These are phyloP conservation scores for Deuterostichococcus epilithicus DNA, from an alignment of 139 green algal species.

Conservation along the genomic window DNA sequence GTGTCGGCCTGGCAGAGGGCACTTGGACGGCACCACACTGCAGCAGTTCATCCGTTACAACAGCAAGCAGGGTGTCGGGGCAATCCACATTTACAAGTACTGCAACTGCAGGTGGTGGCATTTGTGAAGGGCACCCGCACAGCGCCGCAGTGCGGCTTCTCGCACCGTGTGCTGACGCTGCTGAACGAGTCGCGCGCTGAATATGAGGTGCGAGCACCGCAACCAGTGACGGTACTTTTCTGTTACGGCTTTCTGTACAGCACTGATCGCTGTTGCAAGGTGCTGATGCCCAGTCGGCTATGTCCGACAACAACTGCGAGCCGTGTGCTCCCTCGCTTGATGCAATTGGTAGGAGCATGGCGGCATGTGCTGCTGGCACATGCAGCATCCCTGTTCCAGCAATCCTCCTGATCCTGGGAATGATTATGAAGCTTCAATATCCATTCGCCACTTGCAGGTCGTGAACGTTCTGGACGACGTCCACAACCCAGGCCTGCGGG, in stretches of 20 bases:
- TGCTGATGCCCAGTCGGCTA: no score
- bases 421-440: no score
- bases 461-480: constrained; percentile 94
- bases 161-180: constrained; percentile 71
- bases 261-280: no score
- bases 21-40: constrained; percentile 75
- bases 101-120: constrained; percentile 53
- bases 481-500: constrained; percentile 80
- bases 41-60: constrained; percentile 53
- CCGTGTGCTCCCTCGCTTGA: no score
- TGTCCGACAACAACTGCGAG: no score
- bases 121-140: constrained; percentile 90
- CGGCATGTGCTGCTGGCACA: no score
- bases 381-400: no score
- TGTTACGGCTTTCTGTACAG: background rate
- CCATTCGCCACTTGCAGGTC: constrained; percentile 35
- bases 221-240: background rate
- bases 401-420: no score
- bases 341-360: no score
- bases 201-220: constrained; percentile 42
- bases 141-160: constrained; percentile 88
- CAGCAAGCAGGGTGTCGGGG: no score
- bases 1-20: constrained; percentile 84
- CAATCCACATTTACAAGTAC: no score
- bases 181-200: constrained; percentile 62